Conservation (phyloP, 2,329 filamentous ascomycete species). For the Penicillium crustosum region DNA sequence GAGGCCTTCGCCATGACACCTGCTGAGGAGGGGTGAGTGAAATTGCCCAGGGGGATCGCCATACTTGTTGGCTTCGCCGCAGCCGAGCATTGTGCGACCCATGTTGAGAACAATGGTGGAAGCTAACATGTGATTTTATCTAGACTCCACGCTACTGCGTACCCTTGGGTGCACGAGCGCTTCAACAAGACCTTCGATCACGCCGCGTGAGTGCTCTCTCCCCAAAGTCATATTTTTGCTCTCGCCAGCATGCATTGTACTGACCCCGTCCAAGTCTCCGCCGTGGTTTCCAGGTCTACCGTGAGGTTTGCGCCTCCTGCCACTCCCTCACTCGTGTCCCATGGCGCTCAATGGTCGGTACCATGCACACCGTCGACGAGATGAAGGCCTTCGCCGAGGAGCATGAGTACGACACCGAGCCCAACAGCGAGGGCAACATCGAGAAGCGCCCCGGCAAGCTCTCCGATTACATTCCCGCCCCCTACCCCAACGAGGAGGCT, state of each 20-base stretch:
- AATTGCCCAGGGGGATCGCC: constrained; percentile 15
- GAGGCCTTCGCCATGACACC: constrained; percentile 86
- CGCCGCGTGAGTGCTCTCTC: constrained; percentile 70
- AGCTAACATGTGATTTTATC: constrained; percentile 29
- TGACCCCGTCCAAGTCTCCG: constrained; percentile 67
- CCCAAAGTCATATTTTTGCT: constrained; percentile 10
- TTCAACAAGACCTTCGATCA: constrained; percentile 97
- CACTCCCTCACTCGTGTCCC: constrained; percentile 94
- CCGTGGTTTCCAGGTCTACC: constrained; percentile 99
- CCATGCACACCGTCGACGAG: constrained; percentile 92
- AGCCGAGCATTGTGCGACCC: constrained; percentile 29
- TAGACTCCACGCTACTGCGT: constrained; percentile 86
- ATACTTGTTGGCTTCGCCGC: constrained; percentile 19
- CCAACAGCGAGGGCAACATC: constrained; percentile 96
- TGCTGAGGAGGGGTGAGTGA: constrained; percentile 94
- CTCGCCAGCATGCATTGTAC: background rate
- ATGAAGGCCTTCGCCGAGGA: constrained; percentile 96
- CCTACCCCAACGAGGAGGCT: constrained; percentile 99
- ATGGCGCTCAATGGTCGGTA: constrained; percentile 88
- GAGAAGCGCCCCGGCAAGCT: constrained; percentile 98
- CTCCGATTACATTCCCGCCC: constrained; percentile 89
- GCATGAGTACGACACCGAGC: constrained; percentile 97
- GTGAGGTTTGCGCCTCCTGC: constrained; percentile 95
- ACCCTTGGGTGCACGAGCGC: constrained; percentile 94
- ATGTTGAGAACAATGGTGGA: constrained; percentile 14